Base-by-base conservation (phyloP, 305 asterid genomes). In the Fraxinus sp. region DNA sequence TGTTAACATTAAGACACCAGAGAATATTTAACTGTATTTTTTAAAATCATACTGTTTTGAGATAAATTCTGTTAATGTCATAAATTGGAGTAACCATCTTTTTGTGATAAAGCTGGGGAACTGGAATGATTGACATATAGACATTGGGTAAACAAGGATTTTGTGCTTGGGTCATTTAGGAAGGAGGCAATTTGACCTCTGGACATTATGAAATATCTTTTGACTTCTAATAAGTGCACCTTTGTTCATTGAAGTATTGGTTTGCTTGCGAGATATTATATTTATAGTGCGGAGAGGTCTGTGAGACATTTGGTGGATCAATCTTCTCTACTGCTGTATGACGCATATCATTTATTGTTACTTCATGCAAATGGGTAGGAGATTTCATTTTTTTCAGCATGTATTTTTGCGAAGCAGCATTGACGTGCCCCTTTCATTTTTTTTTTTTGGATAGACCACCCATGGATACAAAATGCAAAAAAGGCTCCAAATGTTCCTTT, bases 401-500 rank as follows among this genome's bases (percentile, higher is more conserved):
- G 82, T n/a, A 73, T 75, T 71, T 75, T 83, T 80, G 32, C 46
- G 83, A 76, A 66, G 36, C 52, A 68, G 20, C 80, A 80, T 36
- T 76, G 68, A 87, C 80, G 5, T 70, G 16, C 26, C 77, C 66
- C 33, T 74, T 84, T 82, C 26, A 14, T 80, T 83, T 52, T 77
- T 33, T 7, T 72, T 16, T 78, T 83, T 79, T 70, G 81, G 82
- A 37, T 88, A 95, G 99, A 95, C 77, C 99, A 95, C 78, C 96
- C 97, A 11, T 95, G 99, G 98, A 86, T 94, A 80, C 99, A 94
- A 81, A 90, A 95, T 86, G 88, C 93, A 0, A 93, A 94, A 79
- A 95, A 93, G 86, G 99, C 98, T 83, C 83, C 99, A 80, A 95
- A 94, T 89, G 99, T 94, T 82, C 98, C 98, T 20, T 84, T 95